Evolutionary conservation across 179 eudicot species (phyloP), one percentile per base, ranked within the genome.

Genomic region (Drosera spatulata): DNA sequence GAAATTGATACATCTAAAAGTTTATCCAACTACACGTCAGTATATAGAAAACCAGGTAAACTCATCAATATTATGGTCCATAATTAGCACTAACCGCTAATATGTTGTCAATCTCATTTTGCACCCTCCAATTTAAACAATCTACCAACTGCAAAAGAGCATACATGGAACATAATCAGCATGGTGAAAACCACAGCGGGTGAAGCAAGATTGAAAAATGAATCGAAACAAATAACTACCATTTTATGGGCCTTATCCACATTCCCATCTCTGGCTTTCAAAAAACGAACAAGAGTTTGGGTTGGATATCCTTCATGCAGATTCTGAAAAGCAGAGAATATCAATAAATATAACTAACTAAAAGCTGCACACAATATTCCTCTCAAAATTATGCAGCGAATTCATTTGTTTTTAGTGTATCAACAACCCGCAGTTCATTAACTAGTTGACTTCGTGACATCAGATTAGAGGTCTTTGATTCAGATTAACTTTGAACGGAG

Each of bases 231-330:
- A 22, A 22, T 22, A 22, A 22, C 33, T 67, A 91, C 97, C 97
- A 91, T 91, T 66, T 72, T 82, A 56, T 85, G 78, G 52, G 96
- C 97, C 69, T 91, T 88, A 52, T 75, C 71, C 65, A 85, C 80
- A 79, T 85, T 79, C 73, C 97, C 85, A 50, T 91, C 97, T 68
- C 97, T 79, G 51, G 97, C 97, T 69, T 79, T 88, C 60, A 91
- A 79, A 70, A 91, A 91, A 47, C 96, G 83, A 14, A 59, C 51
- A 48, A 73, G 57, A 59, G 86, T 73, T 64, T 83, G 96, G 57
- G 60, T 80, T 60, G 81, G 80, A 65, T 73, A 80, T 50, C 96
- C 95, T 75, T 88, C 95, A 83, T 91, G 96, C 75, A 91, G 49
- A 71, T 79, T 88, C 97, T 91, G 85, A 22, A 71, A 67, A 65